Percentiles rank a stretch among this genome's conserved stretches.
These are phyloP conservation scores for Solanum pinnatisectum DNA, from an alignment of 257 asterid genomes.

Conservation along the genomic window DNA sequence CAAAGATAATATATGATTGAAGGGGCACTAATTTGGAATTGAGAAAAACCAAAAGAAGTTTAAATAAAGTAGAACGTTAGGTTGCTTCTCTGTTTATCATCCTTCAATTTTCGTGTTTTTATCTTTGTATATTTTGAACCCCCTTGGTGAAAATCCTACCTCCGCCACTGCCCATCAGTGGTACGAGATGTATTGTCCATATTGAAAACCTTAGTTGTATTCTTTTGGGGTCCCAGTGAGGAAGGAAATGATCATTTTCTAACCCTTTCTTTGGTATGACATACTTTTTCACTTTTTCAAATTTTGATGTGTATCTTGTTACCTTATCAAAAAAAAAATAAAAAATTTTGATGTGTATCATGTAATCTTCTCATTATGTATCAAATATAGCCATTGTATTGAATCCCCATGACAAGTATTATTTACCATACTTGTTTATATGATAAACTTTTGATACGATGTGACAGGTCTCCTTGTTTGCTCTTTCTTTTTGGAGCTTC, in stretches of 20 bases:
- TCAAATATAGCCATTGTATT: background rate
- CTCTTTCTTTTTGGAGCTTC: constrained; percentile 97
- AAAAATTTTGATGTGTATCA: background rate
- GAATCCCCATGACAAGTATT: background rate
- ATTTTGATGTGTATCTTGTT: background rate
- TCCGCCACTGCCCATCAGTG: background rate
- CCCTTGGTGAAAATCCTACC: background rate
- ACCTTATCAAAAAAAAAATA: too few species aligned
- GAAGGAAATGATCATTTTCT: background rate
- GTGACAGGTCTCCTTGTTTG: constrained; percentile 86
- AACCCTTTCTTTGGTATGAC: background rate
- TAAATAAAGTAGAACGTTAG: background rate
- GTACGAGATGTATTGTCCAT: background rate
- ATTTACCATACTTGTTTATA: background rate
- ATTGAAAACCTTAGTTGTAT: background rate
- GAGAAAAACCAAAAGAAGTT: background rate
- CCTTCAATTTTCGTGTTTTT: background rate
- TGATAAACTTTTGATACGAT: constrained; percentile 31
- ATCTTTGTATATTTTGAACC: background rate
- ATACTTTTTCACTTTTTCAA: background rate
- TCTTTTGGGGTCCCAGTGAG: background rate
- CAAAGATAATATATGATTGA: background rate
- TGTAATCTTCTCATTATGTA: background rate
- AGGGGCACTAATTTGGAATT: background rate
- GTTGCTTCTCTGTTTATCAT: background rate